These are phyloP conservation scores for Botrytis squamosa DNA, from an alignment of 2,329 filamentous ascomycete genomes.

Conservation along the genomic window DNA sequence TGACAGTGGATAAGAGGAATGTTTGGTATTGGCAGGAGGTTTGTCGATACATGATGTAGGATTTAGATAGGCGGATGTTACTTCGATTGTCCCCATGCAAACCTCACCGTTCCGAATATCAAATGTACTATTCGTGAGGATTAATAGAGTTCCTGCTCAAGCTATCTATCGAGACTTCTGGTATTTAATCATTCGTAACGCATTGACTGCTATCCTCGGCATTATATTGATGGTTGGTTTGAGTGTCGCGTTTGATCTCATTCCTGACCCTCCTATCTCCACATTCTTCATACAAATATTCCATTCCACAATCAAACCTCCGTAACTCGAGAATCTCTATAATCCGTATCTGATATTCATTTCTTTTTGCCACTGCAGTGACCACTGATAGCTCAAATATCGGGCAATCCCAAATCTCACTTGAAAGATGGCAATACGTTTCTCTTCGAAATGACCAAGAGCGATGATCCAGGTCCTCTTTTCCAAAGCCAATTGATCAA, in stretches of 20 bases:
- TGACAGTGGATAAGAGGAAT: neutral
- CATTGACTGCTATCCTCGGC: neutral
- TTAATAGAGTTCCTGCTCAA: neutral
- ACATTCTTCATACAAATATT: neutral
- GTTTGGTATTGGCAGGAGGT: neutral
- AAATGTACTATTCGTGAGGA: neutral
- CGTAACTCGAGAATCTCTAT: neutral
- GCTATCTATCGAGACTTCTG: neutral
- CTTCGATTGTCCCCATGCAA: neutral
- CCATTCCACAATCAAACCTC: neutral
- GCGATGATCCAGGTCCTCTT: neutral
- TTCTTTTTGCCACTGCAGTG: neutral
- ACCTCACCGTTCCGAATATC: no score
- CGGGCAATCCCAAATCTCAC: neutral
- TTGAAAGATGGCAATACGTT: neutral
- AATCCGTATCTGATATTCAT: neutral
- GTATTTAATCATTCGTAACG: neutral
- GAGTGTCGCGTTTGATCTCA: constrained; percentile 26
- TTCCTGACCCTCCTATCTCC: neutral
- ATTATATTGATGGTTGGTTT: neutral
- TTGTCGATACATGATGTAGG: neutral
- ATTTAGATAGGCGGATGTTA: neutral
- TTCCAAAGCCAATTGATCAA: neutral
- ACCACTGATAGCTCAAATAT: neutral
- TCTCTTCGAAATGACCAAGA: neutral